Evolutionary conservation across 108 stramenopile genomes (phyloP).

Genomic region (Asterionellopsis glacialis): DNA sequence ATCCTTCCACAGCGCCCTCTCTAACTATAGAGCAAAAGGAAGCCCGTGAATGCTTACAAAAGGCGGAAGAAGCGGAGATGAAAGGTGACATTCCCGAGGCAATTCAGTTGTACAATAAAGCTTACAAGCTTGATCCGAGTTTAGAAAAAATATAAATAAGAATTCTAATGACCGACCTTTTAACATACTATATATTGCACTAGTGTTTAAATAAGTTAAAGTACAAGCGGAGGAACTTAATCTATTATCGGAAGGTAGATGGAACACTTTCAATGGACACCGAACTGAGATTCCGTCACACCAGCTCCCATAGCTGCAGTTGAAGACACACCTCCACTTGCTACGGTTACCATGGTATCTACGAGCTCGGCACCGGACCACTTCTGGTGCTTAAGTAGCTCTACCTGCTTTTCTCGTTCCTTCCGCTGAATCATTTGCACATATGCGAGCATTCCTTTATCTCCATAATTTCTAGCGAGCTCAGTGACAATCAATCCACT

Average conservation of each 20-base stretch:
- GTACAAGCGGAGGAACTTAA: too few species aligned
- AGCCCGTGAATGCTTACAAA: neutral
- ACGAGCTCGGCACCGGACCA: constrained; percentile 96
- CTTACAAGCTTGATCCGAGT: constrained; percentile 9
- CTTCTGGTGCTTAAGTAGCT: constrained; percentile 90
- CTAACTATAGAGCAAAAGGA: neutral
- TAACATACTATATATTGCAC: too few species aligned
- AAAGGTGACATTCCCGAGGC: constrained; percentile 7
- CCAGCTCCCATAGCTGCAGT: constrained; percentile 93
- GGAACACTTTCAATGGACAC: neutral
- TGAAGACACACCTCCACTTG: constrained; percentile 83
- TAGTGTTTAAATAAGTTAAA: too few species aligned
- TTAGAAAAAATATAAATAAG: constrained; percentile 2
- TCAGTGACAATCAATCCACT: constrained; percentile 88
- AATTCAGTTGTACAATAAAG: constrained; percentile 13
- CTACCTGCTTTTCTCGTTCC: constrained; percentile 84
- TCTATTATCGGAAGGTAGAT: too few species aligned
- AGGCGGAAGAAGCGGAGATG: constrained; percentile 11
- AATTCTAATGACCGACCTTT: too few species aligned
- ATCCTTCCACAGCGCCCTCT: constrained; percentile 11
- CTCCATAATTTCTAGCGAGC: constrained; percentile 82
- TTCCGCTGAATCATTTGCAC: constrained; percentile 90
- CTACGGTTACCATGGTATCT: constrained; percentile 88
- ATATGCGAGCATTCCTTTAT: constrained; percentile 89
- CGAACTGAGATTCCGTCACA: constrained; percentile 87